Evolutionary conservation across 192 early-diverging fungal species (phyloP).

Genomic region (Backusella morwellensis): DNA sequence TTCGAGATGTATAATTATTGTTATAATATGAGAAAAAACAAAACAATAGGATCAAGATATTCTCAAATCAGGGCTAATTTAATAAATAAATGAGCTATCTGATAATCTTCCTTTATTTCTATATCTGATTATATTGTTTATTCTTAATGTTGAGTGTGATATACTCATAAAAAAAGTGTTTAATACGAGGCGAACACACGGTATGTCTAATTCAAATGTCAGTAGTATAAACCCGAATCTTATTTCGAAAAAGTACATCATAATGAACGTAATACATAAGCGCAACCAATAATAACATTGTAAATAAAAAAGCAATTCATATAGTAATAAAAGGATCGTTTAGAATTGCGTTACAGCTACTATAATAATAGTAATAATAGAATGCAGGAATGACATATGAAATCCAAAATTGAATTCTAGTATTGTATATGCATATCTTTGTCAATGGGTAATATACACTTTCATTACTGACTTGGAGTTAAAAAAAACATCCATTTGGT

Average conservation of each 20-base stretch:
- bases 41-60: neutral
- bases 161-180: neutral
- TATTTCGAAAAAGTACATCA: neutral
- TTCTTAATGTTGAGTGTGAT: neutral
- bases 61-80: neutral
- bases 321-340: neutral
- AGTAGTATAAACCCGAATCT: no score
- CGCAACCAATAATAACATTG: neutral
- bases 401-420: neutral
- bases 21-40: neutral
- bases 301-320: neutral
- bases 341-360: neutral
- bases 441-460: neutral
- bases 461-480: neutral
- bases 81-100: neutral
- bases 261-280: neutral
- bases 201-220: neutral
- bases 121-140: neutral
- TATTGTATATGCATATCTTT: neutral
- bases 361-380: neutral
- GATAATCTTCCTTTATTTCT: neutral
- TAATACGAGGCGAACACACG: neutral
- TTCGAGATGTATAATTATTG: neutral
- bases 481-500: neutral
- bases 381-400: neutral